Evolutionary conservation across 2,329 filamentous ascomycete species (phyloP), one percentile per base, ranked within the genome.

Genomic region (Arthrobotrys musiformis): DNA sequence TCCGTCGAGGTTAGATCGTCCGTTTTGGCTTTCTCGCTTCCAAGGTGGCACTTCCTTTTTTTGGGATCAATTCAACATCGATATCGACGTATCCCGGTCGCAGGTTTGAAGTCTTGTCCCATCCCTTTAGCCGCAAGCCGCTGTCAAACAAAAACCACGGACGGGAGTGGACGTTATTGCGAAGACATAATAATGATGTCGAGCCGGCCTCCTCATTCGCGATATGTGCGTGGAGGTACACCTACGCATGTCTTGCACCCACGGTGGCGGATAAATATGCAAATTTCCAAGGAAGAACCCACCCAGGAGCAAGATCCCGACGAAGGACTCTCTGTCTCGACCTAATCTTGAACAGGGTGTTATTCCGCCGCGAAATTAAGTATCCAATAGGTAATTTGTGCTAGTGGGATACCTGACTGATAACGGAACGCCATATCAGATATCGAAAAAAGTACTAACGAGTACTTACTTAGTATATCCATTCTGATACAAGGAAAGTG

Each of bases 251-350:
- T 42, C n/a, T 42, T 19, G 40, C 54, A 30, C 40, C 35, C 46
- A 66, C 54, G 30, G 44, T 19, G 48, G 50, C 70, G 70, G 70
- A 66, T 74, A 74, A 74, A 74, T 67, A 63, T 64, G 58, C 68
- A 72, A 64, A 64, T 50, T 54, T 58, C 61, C 50, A 69, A 35
- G 48, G 35, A 46, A 67, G 42, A 50, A 35, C 61, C 40, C 61
- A 50, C 42, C 42, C 30, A 48, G 30, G 42, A 50, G 61, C 26
- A 58, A 58, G 54, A 58, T 52, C 33, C 66, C 26, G 42, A 58
- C 30, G 22, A 0, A 30, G n/a, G 11, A 26, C 56, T 61, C 56
- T 42, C 40, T 42, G 35, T 62, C 58, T 48, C 28, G 58, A 46
- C 42, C 40, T 28, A 46, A 48, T 35, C 58, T 48, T 28, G 17